Percentiles rank a stretch among this genome's conserved stretches.
Evolutionary conservation across 768 basidiomycete genomes (phyloP).

Genomic region (Infundibulicybe gibba): DNA sequence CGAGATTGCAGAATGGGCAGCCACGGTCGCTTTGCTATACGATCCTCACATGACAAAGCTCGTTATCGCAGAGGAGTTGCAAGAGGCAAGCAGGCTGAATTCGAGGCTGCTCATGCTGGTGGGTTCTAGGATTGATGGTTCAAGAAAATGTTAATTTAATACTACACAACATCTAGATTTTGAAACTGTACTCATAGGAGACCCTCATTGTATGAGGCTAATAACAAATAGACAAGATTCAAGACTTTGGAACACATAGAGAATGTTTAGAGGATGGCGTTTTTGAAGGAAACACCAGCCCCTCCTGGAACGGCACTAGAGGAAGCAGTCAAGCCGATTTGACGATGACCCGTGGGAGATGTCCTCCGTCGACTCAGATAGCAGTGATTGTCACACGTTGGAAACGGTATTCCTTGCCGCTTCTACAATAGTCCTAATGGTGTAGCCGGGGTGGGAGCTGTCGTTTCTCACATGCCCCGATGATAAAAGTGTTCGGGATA

Average conservation of each 20-base stretch:
- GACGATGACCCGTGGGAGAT: no score
- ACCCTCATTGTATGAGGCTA: slow-evolving; percentile 15
- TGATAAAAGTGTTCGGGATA: slow-evolving; percentile 12
- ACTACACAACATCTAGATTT: slow-evolving; percentile 21
- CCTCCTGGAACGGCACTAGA: no score
- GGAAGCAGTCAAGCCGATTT: no score
- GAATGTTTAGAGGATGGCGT: background rate
- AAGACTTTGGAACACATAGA: slow-evolving; percentile 4
- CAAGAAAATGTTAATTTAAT: background rate
- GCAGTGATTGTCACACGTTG: slow-evolving; percentile 48
- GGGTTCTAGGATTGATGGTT: background rate
- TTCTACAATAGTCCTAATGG: slow-evolving; percentile 45
- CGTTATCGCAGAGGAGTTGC: slow-evolving; percentile 36
- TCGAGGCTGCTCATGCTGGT: slow-evolving; percentile 25
- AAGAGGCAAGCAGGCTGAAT: slow-evolving; percentile 20
- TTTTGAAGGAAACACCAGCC: background rate
- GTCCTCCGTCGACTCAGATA: slow-evolving; percentile 29
- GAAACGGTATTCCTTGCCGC: slow-evolving; percentile 28
- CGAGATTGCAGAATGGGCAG: slow-evolving; percentile 33
- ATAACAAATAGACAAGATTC: slow-evolving; percentile 11
- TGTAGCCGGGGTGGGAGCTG: slow-evolving; percentile 38
- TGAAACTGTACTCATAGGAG: slow-evolving; percentile 17
- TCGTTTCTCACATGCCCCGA: slow-evolving; percentile 47
- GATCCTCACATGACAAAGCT: slow-evolving; percentile 32
- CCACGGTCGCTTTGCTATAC: slow-evolving; percentile 28